Evolutionary conservation across 2,329 filamentous ascomycete species (phyloP).

Genomic region (Exophiala lecanii-corni): DNA sequence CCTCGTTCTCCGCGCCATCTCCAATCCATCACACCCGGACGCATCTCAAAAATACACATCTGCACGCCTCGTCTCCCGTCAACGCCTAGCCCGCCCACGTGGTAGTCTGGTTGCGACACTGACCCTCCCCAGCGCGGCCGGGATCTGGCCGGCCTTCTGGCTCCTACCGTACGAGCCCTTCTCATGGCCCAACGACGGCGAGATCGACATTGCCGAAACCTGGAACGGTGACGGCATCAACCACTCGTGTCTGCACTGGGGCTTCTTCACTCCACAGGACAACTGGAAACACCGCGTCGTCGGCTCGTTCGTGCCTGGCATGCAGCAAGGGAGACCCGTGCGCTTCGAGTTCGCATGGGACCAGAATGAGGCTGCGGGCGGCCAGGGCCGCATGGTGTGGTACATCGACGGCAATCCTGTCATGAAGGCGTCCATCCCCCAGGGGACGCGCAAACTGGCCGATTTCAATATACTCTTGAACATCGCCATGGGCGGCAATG

Average conservation of each 20-base stretch:
- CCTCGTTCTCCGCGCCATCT: conserved; percentile 24
- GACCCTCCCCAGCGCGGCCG: conserved; percentile 20
- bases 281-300: conserved; percentile 25
- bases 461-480: conserved; percentile 26
- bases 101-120: conserved; percentile 23
- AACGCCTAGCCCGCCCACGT: conserved; percentile 19
- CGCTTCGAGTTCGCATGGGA: conserved; percentile 26
- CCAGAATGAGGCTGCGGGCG: conserved; percentile 10
- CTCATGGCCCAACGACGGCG: conserved; percentile 25
- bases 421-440: conserved; percentile 25
- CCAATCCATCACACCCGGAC: conserved; percentile 15
- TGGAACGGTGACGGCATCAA: conserved; percentile 26
- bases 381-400: conserved; percentile 21
- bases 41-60: conserved; percentile 24
- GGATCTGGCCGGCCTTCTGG: conserved; percentile 28
- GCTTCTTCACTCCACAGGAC: conserved; percentile 23
- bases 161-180: conserved; percentile 26
- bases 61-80: conserved; percentile 24
- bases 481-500: conserved; percentile 27
- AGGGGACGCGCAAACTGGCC: conserved; percentile 20
- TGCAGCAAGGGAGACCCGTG: conserved; percentile 19
- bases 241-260: conserved; percentile 27
- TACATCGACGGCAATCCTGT: conserved; percentile 26
- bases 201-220: conserved; percentile 27
- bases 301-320: conserved; percentile 19